Evolutionary conservation across 768 basidiomycete genomes (phyloP).

Genomic region (Kwoniella europaea): DNA sequence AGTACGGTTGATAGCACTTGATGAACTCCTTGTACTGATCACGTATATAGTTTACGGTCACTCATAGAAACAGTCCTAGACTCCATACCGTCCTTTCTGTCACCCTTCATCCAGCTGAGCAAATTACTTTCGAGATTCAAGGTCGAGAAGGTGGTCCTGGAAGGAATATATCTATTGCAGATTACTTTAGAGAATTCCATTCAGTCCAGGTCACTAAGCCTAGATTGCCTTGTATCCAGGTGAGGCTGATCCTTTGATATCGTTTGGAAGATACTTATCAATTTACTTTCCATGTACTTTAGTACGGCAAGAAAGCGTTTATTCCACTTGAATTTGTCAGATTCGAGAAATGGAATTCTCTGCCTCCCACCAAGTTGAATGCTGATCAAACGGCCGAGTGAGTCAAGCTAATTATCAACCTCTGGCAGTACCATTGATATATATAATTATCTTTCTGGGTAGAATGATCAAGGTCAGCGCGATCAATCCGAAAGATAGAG

Average conservation of each 20-base stretch:
- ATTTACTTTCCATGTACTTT: constrained; percentile 6
- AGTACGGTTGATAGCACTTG: neutral
- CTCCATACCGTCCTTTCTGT: constrained; percentile 49
- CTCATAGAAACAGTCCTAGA: constrained; percentile 42
- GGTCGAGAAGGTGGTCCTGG: constrained; percentile 42
- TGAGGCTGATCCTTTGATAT: constrained; percentile 8
- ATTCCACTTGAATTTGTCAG: constrained; percentile 55
- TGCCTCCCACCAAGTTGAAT: constrained; percentile 51
- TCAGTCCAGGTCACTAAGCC: constrained; percentile 42
- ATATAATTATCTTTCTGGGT: constrained; percentile 1
- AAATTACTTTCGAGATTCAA: constrained; percentile 49
- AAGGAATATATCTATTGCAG: constrained; percentile 36
- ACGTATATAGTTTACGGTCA: constrained; percentile 46
- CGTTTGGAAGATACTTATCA: neutral
- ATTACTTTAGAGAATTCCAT: constrained; percentile 50
- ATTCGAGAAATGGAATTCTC: constrained; percentile 51
- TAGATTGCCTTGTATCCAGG: constrained; percentile 53
- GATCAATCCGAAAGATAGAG: constrained; percentile 30
- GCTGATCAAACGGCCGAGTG: constrained; percentile 53
- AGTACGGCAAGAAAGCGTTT: constrained; percentile 55
- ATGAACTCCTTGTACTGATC: neutral
- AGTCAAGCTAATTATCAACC: neutral
- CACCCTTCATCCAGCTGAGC: constrained; percentile 40
- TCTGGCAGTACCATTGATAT: neutral
- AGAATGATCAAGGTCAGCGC: constrained; percentile 56